These are phyloP conservation scores for Cucurbita ficifolia DNA, from an alignment of 306 rosid genomes.

Conservation along the genomic window DNA sequence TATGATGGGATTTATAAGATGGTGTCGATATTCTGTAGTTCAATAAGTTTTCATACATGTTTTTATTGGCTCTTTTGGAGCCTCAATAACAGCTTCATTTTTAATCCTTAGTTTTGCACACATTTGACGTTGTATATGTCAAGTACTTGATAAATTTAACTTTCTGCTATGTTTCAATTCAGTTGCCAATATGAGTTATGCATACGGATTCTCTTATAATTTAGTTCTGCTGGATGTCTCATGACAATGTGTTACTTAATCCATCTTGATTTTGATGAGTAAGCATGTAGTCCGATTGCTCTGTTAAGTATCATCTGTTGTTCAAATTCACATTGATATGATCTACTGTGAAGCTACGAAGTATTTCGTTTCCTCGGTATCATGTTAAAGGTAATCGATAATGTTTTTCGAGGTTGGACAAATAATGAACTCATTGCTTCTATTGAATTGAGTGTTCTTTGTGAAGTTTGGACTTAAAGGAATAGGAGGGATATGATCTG, in stretches of 20 bases:
- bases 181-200: not conserved
- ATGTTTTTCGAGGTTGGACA: not conserved
- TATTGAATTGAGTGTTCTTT: not conserved
- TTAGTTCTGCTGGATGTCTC: not conserved
- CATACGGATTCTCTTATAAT: not conserved
- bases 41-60: not conserved
- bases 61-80: not conserved
- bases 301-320: not conserved
- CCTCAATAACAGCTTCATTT: not conserved
- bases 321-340: not conserved
- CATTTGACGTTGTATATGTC: not conserved
- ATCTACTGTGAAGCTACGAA: not conserved
- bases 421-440: not conserved
- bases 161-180: not conserved
- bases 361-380: not conserved
- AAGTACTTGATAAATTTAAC: not conserved
- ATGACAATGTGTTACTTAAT: not conserved
- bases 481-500: not conserved
- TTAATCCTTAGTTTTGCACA: not conserved
- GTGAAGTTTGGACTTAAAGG: not conserved
- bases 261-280: not conserved
- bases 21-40: slow-evolving; percentile 8
- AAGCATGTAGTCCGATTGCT: too few relatives aligned
- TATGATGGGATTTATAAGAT: not conserved
- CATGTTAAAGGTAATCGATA: not conserved